phyloP scores from a whole-genome alignment of 208 protist genomes.

The Crithidia bombi region DNA sequence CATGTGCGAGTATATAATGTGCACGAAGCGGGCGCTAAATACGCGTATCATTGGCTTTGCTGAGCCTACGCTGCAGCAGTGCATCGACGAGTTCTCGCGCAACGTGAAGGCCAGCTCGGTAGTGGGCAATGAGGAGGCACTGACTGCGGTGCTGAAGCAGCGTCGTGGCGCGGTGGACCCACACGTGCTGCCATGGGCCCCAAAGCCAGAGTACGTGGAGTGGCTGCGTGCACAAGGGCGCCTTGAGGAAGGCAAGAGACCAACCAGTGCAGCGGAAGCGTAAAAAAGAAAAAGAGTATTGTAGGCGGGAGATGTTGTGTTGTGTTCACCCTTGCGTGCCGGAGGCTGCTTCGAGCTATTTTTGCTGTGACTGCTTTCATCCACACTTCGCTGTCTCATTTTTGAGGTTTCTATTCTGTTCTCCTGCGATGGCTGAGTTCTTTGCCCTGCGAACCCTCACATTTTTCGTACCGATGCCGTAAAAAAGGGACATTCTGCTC shows the following conservation, averaged over 20 bases:
- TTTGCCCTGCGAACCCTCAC: too few relatives aligned
- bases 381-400: too few relatives aligned
- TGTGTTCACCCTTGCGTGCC: too few relatives aligned
- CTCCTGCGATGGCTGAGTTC: too few relatives aligned
- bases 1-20: conserved; percentile 75
- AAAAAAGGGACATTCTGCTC: too few relatives aligned
- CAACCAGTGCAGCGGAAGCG: too few relatives aligned
- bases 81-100: conserved; percentile 68
- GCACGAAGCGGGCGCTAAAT: conserved; percentile 83
- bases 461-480: too few relatives aligned
- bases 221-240: conserved; percentile 72
- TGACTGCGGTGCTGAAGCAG: conserved; percentile 42
- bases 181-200: conserved; percentile 66
- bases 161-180: conserved; percentile 66
- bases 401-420: too few relatives aligned
- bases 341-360: too few relatives aligned
- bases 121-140: conserved; percentile 39
- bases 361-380: too few relatives aligned
- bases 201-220: conserved; percentile 61
- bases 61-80: conserved; percentile 81
- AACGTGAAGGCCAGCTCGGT: conserved; percentile 50
- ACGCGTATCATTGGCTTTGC: conserved; percentile 88
- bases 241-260: conserved; percentile 25
- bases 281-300: background rate
- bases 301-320: too few relatives aligned